Base-by-base conservation (phyloP, 805 yeast species). In the Yarrowia sp. region DNA sequence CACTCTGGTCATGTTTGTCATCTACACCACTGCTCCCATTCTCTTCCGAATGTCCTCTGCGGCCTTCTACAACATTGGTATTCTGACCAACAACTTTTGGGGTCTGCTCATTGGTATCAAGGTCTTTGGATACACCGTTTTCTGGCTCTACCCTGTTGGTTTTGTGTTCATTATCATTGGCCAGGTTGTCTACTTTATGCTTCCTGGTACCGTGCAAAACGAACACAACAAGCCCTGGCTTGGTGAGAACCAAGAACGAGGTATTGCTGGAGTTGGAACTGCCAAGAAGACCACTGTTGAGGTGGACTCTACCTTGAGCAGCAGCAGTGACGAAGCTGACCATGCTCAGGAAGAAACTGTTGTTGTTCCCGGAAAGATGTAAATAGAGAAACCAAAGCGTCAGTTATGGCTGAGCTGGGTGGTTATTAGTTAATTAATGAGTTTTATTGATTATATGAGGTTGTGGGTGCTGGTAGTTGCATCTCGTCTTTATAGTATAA, bases 111-210 rank as follows among this genome's bases (percentile, higher is more conserved):
- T 79, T 24, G 82, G 82, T n/a, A 72, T 77, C 52, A 71, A 74
- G 67, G 80, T 78, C n/a, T 79, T 79, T 68, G 79, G 79, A 30
- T 79, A 79, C 70, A 71, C 71, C 36, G 82, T 79, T 6, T 79
- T 68, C 71, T 79, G 82, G 81, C 74, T 79, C 28, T 79, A 79
- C 67, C 82, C 82, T 6, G 78, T 79, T 28, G 82, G 82, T 2
- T 79, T 79, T 63, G 81, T 78, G 36, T 74, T 76, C 64, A 78
- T 80, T 5, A 73, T 79, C 22, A 51, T 77, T 3, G 82, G 82
- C 11, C 75, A 79, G 71, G 69, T 79, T 22, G 67, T 77, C 62
- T 79, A 79, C 72, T 76, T 79, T 68, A 70, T 74, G 22, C 72
- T 77, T 12, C 76, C 77, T 28, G 70, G 72, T 67, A 72, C 73